Evolutionary conservation across 805 yeast species (phyloP).

Genomic region (Pichia exigua): DNA sequence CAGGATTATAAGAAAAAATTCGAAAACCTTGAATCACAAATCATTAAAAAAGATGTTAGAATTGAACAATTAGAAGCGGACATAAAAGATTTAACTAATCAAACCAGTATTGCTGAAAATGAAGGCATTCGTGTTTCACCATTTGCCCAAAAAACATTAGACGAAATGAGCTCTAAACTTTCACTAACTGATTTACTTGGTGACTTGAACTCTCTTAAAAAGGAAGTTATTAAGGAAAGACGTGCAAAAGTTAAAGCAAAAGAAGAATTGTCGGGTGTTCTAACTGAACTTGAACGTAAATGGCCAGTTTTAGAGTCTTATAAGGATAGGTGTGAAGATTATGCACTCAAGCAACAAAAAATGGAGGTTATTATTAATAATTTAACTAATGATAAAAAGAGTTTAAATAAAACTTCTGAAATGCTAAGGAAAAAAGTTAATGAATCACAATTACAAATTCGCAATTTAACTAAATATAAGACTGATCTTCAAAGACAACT

Average conservation of each 20-base stretch:
- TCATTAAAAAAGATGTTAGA: slow-evolving; percentile 31
- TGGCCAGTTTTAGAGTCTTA: slow-evolving; percentile 70
- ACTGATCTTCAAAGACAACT: slow-evolving; percentile 77
- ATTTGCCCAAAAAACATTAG: slow-evolving; percentile 46
- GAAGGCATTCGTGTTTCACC: slow-evolving; percentile 21
- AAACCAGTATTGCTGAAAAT: slow-evolving; percentile 12
- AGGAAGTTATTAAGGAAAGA: slow-evolving; percentile 60
- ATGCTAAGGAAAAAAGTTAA: slow-evolving; percentile 24
- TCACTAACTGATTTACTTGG: slow-evolving; percentile 60
- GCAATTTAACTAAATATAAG: slow-evolving; percentile 46
- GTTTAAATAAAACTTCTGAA: slow-evolving; percentile 14
- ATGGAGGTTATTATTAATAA: slow-evolving; percentile 49
- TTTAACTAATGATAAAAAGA: slow-evolving; percentile 37
- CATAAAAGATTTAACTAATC: slow-evolving; percentile 32
- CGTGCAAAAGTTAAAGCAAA: slow-evolving; percentile 65
- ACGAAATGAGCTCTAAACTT: slow-evolving; percentile 35
- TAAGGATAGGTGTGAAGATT: slow-evolving; percentile 45
- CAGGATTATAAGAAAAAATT: slow-evolving; percentile 30
- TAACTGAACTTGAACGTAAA: slow-evolving; percentile 68
- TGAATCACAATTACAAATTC: slow-evolving; percentile 41
- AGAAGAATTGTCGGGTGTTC: slow-evolving; percentile 59
- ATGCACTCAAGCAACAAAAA: slow-evolving; percentile 51
- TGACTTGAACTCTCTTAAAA: slow-evolving; percentile 57
- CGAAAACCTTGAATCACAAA: slow-evolving; percentile 29
- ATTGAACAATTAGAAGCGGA: slow-evolving; percentile 37